Evolutionary conservation across 2,329 filamentous ascomycete genomes (phyloP).

Genomic region (Neonectria sp.): DNA sequence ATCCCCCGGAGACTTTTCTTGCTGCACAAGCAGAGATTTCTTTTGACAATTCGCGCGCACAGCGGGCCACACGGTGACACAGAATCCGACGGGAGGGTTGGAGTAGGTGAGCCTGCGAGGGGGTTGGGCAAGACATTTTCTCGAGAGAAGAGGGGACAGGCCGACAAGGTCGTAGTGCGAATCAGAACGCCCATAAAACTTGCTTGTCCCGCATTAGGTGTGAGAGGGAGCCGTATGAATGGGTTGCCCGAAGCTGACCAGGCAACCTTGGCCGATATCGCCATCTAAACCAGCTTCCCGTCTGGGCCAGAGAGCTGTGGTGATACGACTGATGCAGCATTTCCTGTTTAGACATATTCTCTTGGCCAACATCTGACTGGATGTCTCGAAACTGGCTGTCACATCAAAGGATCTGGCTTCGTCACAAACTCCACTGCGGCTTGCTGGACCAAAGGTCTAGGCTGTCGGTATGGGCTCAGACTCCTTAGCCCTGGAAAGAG

Average conservation of each 20-base stretch:
- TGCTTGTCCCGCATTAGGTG: not conserved
- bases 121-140: slow-evolving; percentile 13
- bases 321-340: not conserved
- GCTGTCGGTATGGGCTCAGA: slow-evolving; percentile 10
- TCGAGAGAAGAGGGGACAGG: slow-evolving; percentile 15
- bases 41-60: slow-evolving; percentile 14
- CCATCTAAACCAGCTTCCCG: not conserved
- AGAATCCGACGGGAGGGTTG: slow-evolving; percentile 13
- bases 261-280: not conserved
- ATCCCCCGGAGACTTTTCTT: slow-evolving; percentile 25
- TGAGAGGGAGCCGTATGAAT: not conserved
- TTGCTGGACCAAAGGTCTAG: not conserved
- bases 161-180: slow-evolving; percentile 3
- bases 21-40: slow-evolving; percentile 12
- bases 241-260: slow-evolving; percentile 9
- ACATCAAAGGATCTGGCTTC: slow-evolving; percentile 2
- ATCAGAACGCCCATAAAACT: not conserved
- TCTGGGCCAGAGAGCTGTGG: not conserved
- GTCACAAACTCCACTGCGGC: slow-evolving; percentile 16
- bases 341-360: not conserved
- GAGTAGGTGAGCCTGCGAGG: slow-evolving; percentile 2
- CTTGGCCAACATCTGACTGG: not conserved
- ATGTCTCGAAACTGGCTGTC: not conserved
- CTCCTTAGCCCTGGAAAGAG: no score
- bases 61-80: slow-evolving; percentile 21